Base-by-base conservation (phyloP, 805 yeast genomes). In the Candida vaughaniae region DNA sequence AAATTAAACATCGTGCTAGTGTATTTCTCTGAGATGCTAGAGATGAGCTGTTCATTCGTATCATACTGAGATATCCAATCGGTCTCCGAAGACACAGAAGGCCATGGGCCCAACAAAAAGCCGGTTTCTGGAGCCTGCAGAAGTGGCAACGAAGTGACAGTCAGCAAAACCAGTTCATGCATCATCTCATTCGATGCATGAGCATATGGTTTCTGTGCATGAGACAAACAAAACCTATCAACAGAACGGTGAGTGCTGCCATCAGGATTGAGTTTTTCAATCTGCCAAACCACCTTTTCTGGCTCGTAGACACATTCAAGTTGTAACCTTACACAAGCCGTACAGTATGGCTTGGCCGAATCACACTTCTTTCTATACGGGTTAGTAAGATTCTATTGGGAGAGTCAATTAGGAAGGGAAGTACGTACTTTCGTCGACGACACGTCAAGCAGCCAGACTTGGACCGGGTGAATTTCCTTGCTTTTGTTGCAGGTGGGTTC, bases 381-480 rank as follows among this genome's bases (percentile, higher is more conserved):
- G 57, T 85, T 85, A 18, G 93, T 78, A 37, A 90, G n/a, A n/a
- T n/a, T n/a, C n/a, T n/a, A n/a, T n/a, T n/a, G n/a, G n/a, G n/a
- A n/a, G n/a, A n/a, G n/a, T n/a, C n/a, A n/a, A n/a, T n/a, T n/a
- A n/a, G n/a, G n/a, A n/a, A n/a, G n/a, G n/a, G n/a, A n/a, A n/a
- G 87, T 60, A 87, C 95, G 33, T 81, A 91, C 43, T 85, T 71
- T 51, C 83, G 85, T 48, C 83, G 90, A 33, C 89, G 88, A 34
- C 38, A 35, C 16, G 33, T 11, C 15, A 28, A 22, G 22, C 38
- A 35, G 16, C 38, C 38, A 15, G 33, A 75, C 73, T 63, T 85
- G 95, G 22, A 66, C 66, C 36, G 71, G 62, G 45, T 77, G 75
- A 65, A 83, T 84, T 45, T 69, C 71, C 36, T 75, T 78, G 51